Percentiles rank a stretch among this genome's conserved stretches.
phyloP scores from a whole-genome alignment of 371 early-diverging fungal genomes.

The Rhizopus arrhizus region DNA sequence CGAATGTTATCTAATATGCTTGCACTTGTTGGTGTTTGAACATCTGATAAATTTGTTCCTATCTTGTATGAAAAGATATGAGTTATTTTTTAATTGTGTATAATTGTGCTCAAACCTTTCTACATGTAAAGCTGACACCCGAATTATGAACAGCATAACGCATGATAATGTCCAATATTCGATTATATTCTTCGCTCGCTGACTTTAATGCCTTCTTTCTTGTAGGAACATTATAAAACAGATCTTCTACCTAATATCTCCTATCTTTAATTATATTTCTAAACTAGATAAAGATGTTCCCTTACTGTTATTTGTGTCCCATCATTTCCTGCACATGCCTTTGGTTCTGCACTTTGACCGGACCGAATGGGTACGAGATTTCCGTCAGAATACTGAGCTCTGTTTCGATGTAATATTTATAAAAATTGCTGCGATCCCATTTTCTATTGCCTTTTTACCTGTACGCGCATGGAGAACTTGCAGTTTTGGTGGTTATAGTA shows the following conservation, averaged over 20 bases:
- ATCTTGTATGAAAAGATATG: slow-evolving; percentile 38
- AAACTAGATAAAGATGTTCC: not conserved
- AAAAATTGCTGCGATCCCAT: no score
- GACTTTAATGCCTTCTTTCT: slow-evolving; percentile 82
- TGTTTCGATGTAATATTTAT: slow-evolving; percentile 12
- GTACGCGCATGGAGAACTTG: slow-evolving; percentile 82
- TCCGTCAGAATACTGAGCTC: slow-evolving; percentile 86
- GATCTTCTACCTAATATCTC: slow-evolving; percentile 75
- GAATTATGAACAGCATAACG: slow-evolving; percentile 91
- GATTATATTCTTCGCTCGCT: slow-evolving; percentile 82
- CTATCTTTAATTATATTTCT: not conserved
- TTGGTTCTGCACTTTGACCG: slow-evolving; percentile 75
- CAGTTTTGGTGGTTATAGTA: slow-evolving; percentile 85
- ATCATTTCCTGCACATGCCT: slow-evolving; percentile 89
- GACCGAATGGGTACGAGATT: slow-evolving; percentile 72
- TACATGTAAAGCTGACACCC: slow-evolving; percentile 80
- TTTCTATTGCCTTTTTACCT: slow-evolving; percentile 35
- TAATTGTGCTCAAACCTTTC: slow-evolving; percentile 60
- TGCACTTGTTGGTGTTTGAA: slow-evolving; percentile 67
- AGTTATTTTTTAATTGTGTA: no score
- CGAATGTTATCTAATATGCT: slow-evolving; percentile 76
- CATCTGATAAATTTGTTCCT: slow-evolving; percentile 70
- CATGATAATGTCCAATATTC: slow-evolving; percentile 84
- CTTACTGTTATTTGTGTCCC: slow-evolving; percentile 88
- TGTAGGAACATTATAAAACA: slow-evolving; percentile 89